phyloP scores from a whole-genome alignment of 305 asterid genomes.

The Fraxinus dipetala region DNA sequence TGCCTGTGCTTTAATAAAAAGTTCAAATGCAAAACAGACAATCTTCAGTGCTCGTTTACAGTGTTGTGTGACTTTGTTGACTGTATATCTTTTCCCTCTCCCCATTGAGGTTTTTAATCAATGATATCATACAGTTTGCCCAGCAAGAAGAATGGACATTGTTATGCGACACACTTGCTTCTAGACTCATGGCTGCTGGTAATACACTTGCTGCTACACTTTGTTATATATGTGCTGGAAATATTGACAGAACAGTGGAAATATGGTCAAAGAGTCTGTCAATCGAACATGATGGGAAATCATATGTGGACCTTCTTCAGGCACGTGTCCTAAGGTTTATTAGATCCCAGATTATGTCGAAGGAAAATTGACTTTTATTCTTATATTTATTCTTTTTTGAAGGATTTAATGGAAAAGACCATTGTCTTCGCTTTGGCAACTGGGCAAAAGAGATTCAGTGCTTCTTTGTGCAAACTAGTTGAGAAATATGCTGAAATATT shows the following conservation, averaged over 20 bases:
- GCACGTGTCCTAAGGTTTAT: conserved; percentile 27
- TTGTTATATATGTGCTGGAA: conserved; percentile 95
- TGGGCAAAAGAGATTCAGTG: conserved; percentile 88
- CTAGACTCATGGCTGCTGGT: conserved; percentile 84
- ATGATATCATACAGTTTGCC: conserved; percentile 65
- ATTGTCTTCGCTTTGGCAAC: conserved; percentile 88
- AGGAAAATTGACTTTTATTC: conserved; percentile 13
- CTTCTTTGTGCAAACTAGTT: conserved; percentile 77
- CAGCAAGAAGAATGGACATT: conserved; percentile 85
- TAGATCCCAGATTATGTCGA: conserved; percentile 17
- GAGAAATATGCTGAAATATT: conserved; percentile 97
- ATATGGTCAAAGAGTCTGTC: conserved; percentile 88
- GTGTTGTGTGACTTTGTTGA: neutral
- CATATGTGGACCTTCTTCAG: conserved; percentile 84
- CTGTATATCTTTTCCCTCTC: neutral
- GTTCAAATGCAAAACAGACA: neutral
- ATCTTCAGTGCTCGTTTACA: neutral
- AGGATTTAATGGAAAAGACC: conserved; percentile 99
- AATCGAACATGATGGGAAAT: conserved; percentile 66
- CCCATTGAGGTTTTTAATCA: neutral
- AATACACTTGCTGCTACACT: conserved; percentile 83
- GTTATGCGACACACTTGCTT: conserved; percentile 86
- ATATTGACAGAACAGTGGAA: conserved; percentile 88
- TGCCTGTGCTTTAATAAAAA: neutral
- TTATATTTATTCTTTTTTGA: conserved; percentile 14